These are phyloP conservation scores for Sequoiadendron giganteum DNA, from an alignment of 75 land plant genomes.

Conservation along the genomic window DNA sequence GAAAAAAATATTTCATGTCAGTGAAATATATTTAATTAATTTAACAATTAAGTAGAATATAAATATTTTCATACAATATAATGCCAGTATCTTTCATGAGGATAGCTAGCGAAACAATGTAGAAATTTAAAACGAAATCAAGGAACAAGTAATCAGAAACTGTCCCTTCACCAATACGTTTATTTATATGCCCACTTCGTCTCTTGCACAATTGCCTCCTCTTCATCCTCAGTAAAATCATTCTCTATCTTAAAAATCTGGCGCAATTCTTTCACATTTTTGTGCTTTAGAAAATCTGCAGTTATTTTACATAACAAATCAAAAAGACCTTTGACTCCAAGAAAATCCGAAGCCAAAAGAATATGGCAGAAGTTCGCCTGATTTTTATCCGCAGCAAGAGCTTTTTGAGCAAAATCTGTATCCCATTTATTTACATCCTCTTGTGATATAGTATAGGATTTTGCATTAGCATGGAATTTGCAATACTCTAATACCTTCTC, in stretches of 20 bases:
- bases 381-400: too few relatives aligned
- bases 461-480: not conserved
- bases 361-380: too few relatives aligned
- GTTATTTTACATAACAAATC: not conserved
- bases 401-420: too few relatives aligned
- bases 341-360: not conserved
- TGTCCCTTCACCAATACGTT: too few relatives aligned
- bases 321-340: not conserved
- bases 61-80: too few relatives aligned
- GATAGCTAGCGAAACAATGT: too few relatives aligned
- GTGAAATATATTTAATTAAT: too few relatives aligned
- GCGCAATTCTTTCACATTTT: not conserved
- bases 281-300: not conserved
- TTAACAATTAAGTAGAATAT: too few relatives aligned
- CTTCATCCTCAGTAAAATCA: not conserved
- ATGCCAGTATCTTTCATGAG: too few relatives aligned
- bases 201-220: not conserved
- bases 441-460: not conserved
- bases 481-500: not conserved
- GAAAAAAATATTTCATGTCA: too few relatives aligned
- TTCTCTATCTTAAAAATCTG: not conserved
- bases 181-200: not conserved
- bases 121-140: too few relatives aligned
- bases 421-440: not conserved
- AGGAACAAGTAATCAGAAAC: too few relatives aligned